These are phyloP conservation scores for Oemleria cerasiformis DNA, from an alignment of 306 rosid genomes.

Conservation along the genomic window DNA sequence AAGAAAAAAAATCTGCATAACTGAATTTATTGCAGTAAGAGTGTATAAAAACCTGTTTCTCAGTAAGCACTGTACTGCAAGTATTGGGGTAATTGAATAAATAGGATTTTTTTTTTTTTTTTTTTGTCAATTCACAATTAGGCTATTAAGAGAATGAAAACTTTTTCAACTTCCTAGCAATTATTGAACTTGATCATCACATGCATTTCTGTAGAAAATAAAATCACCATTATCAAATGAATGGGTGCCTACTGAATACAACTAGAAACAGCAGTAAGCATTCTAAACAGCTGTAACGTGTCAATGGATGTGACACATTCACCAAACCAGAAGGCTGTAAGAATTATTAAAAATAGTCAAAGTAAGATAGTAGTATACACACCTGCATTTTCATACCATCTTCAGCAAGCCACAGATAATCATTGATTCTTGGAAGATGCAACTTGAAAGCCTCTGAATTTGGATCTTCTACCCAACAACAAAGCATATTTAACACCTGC, in stretches of 20 bases:
- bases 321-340: constrained; percentile 7
- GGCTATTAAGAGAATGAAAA: neutral
- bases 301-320: neutral
- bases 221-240: neutral
- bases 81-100: neutral
- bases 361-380: neutral
- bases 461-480: constrained; percentile 90
- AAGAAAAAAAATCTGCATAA: neutral
- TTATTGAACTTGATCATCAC: constrained; percentile 15
- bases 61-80: neutral
- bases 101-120: no score
- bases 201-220: constrained; percentile 12
- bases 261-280: neutral
- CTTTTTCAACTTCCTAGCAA: neutral
- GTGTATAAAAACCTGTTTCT: neutral
- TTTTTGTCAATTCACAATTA: neutral
- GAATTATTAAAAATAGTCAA: neutral
- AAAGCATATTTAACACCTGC: constrained; percentile 84
- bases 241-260: constrained; percentile 1
- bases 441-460: constrained; percentile 83
- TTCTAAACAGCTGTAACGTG: neutral
- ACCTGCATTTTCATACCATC: constrained; percentile 99
- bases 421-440: constrained; percentile 83
- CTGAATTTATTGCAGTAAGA: neutral
- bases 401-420: constrained; percentile 89